Evolutionary conservation across 2,329 filamentous ascomycete species (phyloP), one percentile per base, ranked within the genome.

Genomic region (Apiospora sp.): DNA sequence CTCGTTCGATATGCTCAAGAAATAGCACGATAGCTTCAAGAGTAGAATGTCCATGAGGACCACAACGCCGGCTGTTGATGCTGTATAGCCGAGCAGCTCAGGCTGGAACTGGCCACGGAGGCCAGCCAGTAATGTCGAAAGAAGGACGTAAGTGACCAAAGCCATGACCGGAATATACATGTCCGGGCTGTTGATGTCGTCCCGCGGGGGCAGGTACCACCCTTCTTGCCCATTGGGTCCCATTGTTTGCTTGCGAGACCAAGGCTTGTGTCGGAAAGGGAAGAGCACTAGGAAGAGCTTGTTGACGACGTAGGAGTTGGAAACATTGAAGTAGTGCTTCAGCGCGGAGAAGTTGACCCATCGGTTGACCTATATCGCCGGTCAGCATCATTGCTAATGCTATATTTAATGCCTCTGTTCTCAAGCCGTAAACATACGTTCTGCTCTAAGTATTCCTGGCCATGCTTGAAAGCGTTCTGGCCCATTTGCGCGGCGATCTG

Each of bases 161-260:
- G 96, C 96, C 96, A 99, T 99, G 79, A 97, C 93, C 73, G 95
- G 95, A 78, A 99, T 99, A 85, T 99, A 99, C 95, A 99, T 98
- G 84, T 99, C 96, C 22, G 97, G 96, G 76, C 94, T 97, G 84
- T 99, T 99, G 83, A 98, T 88, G 81, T 99, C 96, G 82, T 99
- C 96, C 75, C 96, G 90, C 2, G 96, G 96, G 6, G 96, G 94
- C 10, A 98, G 89, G 83, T 96, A 99, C 87, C 92, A 92, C 67
- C 90, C 90, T 75, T 93, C 91, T 78, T 92, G 90, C 69, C 92
- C 89, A 80, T 89, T 91, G 72, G 91, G 90, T 27, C 92, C 91
- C 72, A 92, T 88, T 72, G 92, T 87, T 81, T 97, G 94, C 82
- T 97, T 95, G 76, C 97, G 93, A 74, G 94, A 97, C 96, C 96